These are phyloP conservation scores for Tolypocladium inflatum DNA, from an alignment of 2,329 filamentous ascomycete genomes.

Conservation along the genomic window DNA sequence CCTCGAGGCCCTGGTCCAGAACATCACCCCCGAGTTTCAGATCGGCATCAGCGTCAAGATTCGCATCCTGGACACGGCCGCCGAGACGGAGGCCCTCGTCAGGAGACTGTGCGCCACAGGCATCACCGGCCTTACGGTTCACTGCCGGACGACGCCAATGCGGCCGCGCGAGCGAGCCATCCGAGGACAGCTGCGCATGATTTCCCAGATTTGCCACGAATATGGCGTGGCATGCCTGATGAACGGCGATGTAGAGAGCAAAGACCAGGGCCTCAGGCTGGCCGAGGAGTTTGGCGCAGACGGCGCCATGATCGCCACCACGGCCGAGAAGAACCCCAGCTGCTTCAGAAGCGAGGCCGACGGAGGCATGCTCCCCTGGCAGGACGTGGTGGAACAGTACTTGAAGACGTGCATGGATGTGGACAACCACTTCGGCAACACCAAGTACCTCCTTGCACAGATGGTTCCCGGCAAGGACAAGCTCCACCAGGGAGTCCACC, in stretches of 20 bases:
- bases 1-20: slow-evolving; percentile 68
- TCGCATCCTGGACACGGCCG: slow-evolving; percentile 68
- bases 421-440: slow-evolving; percentile 84
- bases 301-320: slow-evolving; percentile 93
- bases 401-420: slow-evolving; percentile 62
- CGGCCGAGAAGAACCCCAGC: slow-evolving; percentile 84
- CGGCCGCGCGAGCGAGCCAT: slow-evolving; percentile 81
- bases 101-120: slow-evolving; percentile 72
- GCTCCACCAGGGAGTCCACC: slow-evolving; percentile 50
- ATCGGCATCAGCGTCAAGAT: slow-evolving; percentile 98
- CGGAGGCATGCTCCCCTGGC: slow-evolving; percentile 66
- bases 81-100: slow-evolving; percentile 69
- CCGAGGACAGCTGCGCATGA: slow-evolving; percentile 75
- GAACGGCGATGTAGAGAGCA: slow-evolving; percentile 81
- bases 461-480: slow-evolving; percentile 73
- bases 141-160: slow-evolving; percentile 96
- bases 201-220: slow-evolving; percentile 69
- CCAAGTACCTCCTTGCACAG: slow-evolving; percentile 81
- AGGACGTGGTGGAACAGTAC: slow-evolving; percentile 68
- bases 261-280: slow-evolving; percentile 62
- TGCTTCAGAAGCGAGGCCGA: slow-evolving; percentile 65
- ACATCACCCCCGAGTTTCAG: slow-evolving; percentile 67
- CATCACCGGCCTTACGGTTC: slow-evolving; percentile 84
- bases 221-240: slow-evolving; percentile 87
- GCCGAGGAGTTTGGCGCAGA: slow-evolving; percentile 77